Percentiles rank a stretch among this genome's conserved stretches.
Conservation (phyloP, 768 basidiomycete genomes). For the Naganishia randhawae region DNA sequence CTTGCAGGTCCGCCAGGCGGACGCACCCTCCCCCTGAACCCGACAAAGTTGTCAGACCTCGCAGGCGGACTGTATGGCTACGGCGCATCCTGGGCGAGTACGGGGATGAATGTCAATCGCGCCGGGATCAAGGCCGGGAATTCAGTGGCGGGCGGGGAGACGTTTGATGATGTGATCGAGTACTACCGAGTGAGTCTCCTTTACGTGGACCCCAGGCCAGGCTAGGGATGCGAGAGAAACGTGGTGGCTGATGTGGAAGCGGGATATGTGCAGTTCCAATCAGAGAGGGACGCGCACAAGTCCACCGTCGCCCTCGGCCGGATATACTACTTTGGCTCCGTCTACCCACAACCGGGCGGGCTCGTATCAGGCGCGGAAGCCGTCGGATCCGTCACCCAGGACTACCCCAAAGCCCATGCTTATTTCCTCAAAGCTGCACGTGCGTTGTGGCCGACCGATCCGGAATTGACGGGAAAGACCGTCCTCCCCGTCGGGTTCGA, state of each 20-base stretch:
- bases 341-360: constrained; percentile 75
- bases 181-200: constrained; percentile 67
- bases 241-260: neutral
- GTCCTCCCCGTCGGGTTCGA: constrained; percentile 37
- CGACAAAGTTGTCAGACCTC: constrained; percentile 80
- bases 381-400: constrained; percentile 80
- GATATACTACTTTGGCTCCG: constrained; percentile 92
- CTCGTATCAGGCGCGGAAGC: constrained; percentile 83
- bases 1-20: constrained; percentile 87
- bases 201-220: neutral
- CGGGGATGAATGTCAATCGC: constrained; percentile 66
- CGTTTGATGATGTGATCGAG: constrained; percentile 87
- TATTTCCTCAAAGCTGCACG: constrained; percentile 84
- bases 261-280: constrained; percentile 68
- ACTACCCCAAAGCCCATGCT: constrained; percentile 67
- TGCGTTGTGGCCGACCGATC: constrained; percentile 67
- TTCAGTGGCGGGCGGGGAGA: constrained; percentile 82
- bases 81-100: constrained; percentile 88
- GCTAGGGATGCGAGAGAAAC: constrained; percentile 23
- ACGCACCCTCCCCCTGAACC: constrained; percentile 71
- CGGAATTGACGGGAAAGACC: constrained; percentile 31
- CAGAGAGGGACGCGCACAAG: constrained; percentile 81
- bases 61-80: constrained; percentile 90
- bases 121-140: constrained; percentile 79
- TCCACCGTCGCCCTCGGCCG: constrained; percentile 91